Evolutionary conservation across 164 flowering plant genomes (phyloP), one percentile per base, ranked within the genome.

Genomic region (Kingdonia uniflora): DNA sequence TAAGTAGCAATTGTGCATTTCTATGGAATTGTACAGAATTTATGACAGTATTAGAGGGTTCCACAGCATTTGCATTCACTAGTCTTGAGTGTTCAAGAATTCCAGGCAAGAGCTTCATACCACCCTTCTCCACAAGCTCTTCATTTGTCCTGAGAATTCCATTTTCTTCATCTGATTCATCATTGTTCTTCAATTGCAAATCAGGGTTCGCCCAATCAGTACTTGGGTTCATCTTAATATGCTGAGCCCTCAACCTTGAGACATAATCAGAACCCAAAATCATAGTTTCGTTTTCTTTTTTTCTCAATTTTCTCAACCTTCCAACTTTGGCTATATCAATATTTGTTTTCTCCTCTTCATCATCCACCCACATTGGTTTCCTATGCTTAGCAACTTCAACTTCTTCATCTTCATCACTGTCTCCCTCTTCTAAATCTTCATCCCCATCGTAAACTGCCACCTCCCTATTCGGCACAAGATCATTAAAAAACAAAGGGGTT

Each of bases 321-420:
- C n/a, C n/a, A n/a, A n/a, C n/a, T n/a, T n/a, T n/a, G n/a, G n/a
- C n/a, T n/a, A 65, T 81, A 52, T 85, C 72, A 10, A 85, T 23
- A 11, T 12, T 65, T 11, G 67, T 58, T 42, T 60, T 65, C 51
- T 75, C 73, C 67, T 87, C 96, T 59, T 87, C 95, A 21, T 87
- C 95, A 63, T 87, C 97, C n/a, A 70, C 72, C 95, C 95, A 87
- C 8, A 70, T 95, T 53, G 85, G 76, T 65, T 82, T 80, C 64
- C 76, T 68, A 55, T 66, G 57, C 62, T 45, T 54, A 6, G 11
- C 52, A 88, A 88, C 66, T 85, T 62, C 55, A 69, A 63, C 61
- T 69, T 74, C 69, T 82, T 87, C 23, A 88, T 62, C 62, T 65
- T 78, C 71, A 76, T 76, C 79, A 76, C 81, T 63, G 82, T 81